Evolutionary conservation across 2,329 filamentous ascomycete species (phyloP).

Genomic region (Fusarium sp.): DNA sequence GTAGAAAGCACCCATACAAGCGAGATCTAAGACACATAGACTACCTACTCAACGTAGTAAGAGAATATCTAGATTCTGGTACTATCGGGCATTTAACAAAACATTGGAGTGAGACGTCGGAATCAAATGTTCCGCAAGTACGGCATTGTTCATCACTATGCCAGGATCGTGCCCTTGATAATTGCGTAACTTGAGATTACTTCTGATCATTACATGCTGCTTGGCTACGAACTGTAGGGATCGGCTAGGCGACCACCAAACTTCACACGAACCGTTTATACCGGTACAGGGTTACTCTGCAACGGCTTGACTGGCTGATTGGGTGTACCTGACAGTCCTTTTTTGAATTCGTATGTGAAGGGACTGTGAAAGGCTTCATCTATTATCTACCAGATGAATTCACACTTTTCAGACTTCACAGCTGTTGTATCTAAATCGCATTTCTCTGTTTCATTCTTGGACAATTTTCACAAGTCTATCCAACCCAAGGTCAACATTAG

Average conservation of each 20-base stretch:
- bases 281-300: not conserved
- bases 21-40: not conserved
- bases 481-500: no score
- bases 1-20: not conserved
- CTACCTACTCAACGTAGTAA: not conserved
- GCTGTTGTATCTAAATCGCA: not conserved
- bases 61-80: not conserved
- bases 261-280: not conserved
- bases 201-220: not conserved
- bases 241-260: not conserved
- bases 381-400: not conserved
- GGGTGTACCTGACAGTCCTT: not conserved
- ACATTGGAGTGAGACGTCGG: not conserved
- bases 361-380: not conserved
- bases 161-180: not conserved
- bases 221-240: not conserved
- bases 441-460: not conserved
- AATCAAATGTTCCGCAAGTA: not conserved
- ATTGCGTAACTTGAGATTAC: not conserved
- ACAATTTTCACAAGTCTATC: not conserved
- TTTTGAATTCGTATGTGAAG: not conserved
- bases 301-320: not conserved
- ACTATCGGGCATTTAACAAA: not conserved
- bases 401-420: not conserved
- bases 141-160: not conserved